Base-by-base conservation (phyloP, 208 protist genomes). In the Endotrypanum monterogeii region DNA sequence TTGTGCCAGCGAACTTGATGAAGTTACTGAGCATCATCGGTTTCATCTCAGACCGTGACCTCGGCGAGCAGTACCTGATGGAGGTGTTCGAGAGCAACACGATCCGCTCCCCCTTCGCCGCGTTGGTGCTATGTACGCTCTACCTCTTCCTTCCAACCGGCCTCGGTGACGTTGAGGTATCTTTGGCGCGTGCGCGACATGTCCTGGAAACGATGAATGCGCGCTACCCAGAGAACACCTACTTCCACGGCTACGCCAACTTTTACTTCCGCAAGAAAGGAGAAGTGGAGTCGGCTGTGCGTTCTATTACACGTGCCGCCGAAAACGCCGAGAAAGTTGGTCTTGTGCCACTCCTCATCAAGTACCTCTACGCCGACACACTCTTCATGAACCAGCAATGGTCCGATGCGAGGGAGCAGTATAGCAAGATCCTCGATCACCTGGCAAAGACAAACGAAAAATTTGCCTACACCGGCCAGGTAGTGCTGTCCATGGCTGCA, bases 231-330 rank as follows among this genome's bases (percentile, higher is more conserved):
- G 80, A 89, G 67, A 97, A 97, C 83, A 96, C 90, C 25, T 95
- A 97, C 80, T 97, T 97, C 80, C 74, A 95, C 80, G 93, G 93
- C 20, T 97, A 97, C 83, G 85, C 87, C 20, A 97, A 97, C 79
- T 97, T 97, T 80, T 97, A 96, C 79, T 83, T 94, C 84, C 84
- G 93, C 58, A 97, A 97, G 73, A 85, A 83, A 39, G 93, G 93
- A 37, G 89, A 97, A 67, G 91, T 89, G 5, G 72, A 48, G 23
- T 75, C 93, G n/a, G 93, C 91, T 9, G 78, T 96, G 76, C 35
- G 74, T 30, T 84, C 83, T 68, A 96, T 97, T 78, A 83, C 85
- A 14, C 67, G 81, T 23, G 88, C 93, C 4, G 89, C 83, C n/a
- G 79, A 78, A n/a, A 95, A 97, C 68, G 90, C 90, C 18, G 87